Conservation (phyloP, 2,329 filamentous ascomycete species). For the Corinectria fuckeliana region DNA sequence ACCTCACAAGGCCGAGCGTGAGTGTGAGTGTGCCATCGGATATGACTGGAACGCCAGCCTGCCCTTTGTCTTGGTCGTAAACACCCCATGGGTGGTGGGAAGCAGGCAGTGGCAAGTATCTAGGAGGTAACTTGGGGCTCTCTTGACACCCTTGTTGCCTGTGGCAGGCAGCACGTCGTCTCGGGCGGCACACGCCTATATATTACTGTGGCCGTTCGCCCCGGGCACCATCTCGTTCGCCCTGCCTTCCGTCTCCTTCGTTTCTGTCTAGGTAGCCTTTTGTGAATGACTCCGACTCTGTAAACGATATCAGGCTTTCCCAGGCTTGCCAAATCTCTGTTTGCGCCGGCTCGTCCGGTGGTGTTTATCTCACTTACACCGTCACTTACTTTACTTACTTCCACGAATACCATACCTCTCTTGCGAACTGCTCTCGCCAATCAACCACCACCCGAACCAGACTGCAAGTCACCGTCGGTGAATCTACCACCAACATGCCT, state of each 20-base stretch:
- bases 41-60: slow-evolving; percentile 31
- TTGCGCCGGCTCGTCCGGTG: slow-evolving; percentile 32
- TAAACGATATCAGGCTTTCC: slow-evolving; percentile 27
- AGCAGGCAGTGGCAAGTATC: slow-evolving; percentile 24
- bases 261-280: slow-evolving; percentile 22
- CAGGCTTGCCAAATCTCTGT: slow-evolving; percentile 26
- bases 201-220: slow-evolving; percentile 20
- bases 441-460: slow-evolving; percentile 3
- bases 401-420: no score
- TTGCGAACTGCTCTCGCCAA: no score
- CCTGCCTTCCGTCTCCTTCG: slow-evolving; percentile 24
- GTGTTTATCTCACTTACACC: slow-evolving; percentile 23
- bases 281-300: slow-evolving; percentile 34
- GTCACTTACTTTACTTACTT: slow-evolving; percentile 31
- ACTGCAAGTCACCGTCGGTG: background rate
- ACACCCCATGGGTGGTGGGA: slow-evolving; percentile 10
- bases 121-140: no score
- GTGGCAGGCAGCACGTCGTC: slow-evolving; percentile 15
- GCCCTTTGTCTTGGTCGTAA: slow-evolving; percentile 17
- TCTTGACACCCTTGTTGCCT: slow-evolving; percentile 14
- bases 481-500: slow-evolving; percentile 42
- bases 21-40: background rate
- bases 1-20: slow-evolving; percentile 25
- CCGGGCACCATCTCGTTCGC: slow-evolving; percentile 12
- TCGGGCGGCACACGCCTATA: slow-evolving; percentile 29